Percentiles rank a stretch among this genome's conserved stretches.
Conservation (phyloP, 2,329 filamentous ascomycete genomes). For the Trichoderma simmonsii region DNA sequence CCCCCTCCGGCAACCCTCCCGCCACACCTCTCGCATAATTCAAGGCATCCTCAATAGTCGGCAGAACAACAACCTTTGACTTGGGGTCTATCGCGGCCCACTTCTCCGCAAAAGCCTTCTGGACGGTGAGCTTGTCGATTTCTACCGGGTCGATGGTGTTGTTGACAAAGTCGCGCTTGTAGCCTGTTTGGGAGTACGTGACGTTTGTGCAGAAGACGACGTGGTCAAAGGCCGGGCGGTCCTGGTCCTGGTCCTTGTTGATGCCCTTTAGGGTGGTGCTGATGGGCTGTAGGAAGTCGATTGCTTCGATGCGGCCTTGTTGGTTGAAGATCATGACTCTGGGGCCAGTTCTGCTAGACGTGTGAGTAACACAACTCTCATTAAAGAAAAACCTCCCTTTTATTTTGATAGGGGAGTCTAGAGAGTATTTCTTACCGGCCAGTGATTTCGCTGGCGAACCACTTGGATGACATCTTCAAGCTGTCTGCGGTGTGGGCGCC, state of each 20-base stretch:
- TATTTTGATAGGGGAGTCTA: too few relatives aligned
- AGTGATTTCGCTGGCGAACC: slow-evolving; percentile 65
- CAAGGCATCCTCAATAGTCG: slow-evolving; percentile 56
- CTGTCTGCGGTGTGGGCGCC: slow-evolving; percentile 92
- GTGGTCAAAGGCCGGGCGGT: slow-evolving; percentile 57
- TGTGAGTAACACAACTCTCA: neutral
- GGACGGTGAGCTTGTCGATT: slow-evolving; percentile 50
- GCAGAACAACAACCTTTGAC: slow-evolving; percentile 45
- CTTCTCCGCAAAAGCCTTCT: slow-evolving; percentile 51
- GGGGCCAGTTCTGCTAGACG: slow-evolving; percentile 33
- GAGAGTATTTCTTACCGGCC: slow-evolving; percentile 26
- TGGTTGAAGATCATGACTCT: slow-evolving; percentile 85
- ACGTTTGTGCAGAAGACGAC: slow-evolving; percentile 82
- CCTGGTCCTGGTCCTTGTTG: slow-evolving; percentile 21
- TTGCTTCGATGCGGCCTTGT: slow-evolving; percentile 54
- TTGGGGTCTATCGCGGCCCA: slow-evolving; percentile 48
- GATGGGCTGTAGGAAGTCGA: slow-evolving; percentile 52
- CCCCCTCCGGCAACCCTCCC: slow-evolving; percentile 25
- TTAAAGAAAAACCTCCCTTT: too few relatives aligned
- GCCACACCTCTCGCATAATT: slow-evolving; percentile 37
- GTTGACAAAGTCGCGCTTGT: slow-evolving; percentile 58
- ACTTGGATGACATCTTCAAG: slow-evolving; percentile 73
- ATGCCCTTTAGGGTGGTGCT: slow-evolving; percentile 34
- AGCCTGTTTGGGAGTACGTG: slow-evolving; percentile 49
- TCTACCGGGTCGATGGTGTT: slow-evolving; percentile 50